Evolutionary conservation across 805 yeast species (phyloP).

Genomic region (Barnettozyma sp.): DNA sequence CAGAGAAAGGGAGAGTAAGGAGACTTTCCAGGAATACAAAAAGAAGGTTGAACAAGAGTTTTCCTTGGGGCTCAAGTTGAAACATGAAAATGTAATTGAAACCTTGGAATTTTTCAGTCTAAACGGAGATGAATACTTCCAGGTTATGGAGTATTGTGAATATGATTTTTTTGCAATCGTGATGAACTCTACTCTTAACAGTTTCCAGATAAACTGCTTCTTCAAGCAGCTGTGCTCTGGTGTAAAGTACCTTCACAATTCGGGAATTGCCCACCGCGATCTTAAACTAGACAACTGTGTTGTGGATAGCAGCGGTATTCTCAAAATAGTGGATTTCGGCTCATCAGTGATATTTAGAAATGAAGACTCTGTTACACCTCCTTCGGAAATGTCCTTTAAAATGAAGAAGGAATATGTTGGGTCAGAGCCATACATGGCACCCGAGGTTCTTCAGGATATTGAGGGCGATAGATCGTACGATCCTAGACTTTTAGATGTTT

Average conservation of each 20-base stretch:
- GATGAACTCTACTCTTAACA: constrained; percentile 77
- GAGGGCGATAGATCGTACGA: constrained; percentile 40
- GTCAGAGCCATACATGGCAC: constrained; percentile 81
- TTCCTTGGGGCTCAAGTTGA: constrained; percentile 76
- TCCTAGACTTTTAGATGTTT: constrained; percentile 72
- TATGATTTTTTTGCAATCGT: constrained; percentile 81
- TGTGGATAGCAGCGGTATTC: constrained; percentile 62
- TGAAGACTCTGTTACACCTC: constrained; percentile 52
- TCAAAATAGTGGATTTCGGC: constrained; percentile 78
- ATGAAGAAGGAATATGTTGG: constrained; percentile 47
- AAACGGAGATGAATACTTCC: constrained; percentile 57
- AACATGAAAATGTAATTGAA: constrained; percentile 74
- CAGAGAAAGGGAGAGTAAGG: constrained; percentile 63
- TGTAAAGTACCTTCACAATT: constrained; percentile 63
- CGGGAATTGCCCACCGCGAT: constrained; percentile 81
- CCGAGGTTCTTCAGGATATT: constrained; percentile 56
- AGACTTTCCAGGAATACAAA: constrained; percentile 69
- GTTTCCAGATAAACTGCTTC: constrained; percentile 79
- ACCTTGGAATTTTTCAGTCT: constrained; percentile 53
- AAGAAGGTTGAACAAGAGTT: constrained; percentile 85
- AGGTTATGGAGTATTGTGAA: constrained; percentile 84
- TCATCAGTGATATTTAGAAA: constrained; percentile 78
- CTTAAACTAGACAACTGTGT: constrained; percentile 80
- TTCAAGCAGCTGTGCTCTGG: constrained; percentile 69
- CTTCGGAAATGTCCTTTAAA: too few relatives aligned